These are phyloP conservation scores for Stemphylium beticola DNA, from an alignment of 2,329 filamentous ascomycete species.

Conservation along the genomic window DNA sequence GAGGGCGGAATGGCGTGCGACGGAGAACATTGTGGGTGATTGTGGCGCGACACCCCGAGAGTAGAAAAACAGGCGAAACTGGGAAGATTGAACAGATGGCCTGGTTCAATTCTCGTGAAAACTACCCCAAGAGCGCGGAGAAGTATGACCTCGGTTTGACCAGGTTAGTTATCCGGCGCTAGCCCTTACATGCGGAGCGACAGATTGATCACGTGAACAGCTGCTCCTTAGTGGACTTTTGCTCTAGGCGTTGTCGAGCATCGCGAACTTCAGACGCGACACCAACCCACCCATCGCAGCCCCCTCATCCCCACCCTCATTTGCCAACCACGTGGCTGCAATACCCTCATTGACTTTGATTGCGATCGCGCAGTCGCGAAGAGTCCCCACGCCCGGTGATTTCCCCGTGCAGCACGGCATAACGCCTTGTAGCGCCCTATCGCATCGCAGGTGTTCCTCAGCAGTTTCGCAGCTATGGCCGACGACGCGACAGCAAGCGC, in stretches of 20 bases:
- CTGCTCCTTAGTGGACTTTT: conserved; percentile 24
- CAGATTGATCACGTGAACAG: conserved; percentile 22
- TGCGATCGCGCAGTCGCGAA: conserved; percentile 13
- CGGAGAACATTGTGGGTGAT: conserved; percentile 44
- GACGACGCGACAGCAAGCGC: conserved; percentile 42
- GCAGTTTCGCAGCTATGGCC: conserved; percentile 38
- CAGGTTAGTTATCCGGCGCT: conserved; percentile 25
- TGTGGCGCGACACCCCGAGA: conserved; percentile 4
- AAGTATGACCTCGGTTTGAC: conserved; percentile 40
- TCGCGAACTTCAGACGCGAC: conserved; percentile 45
- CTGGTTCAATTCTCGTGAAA: conserved; percentile 6
- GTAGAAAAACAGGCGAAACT: neutral
- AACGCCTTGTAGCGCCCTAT: conserved; percentile 26
- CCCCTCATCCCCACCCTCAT: conserved; percentile 37
- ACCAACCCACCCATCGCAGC: conserved; percentile 30
- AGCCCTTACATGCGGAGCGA: conserved; percentile 18
- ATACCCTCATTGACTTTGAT: neutral
- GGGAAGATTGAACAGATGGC: neutral
- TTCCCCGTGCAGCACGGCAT: conserved; percentile 14
- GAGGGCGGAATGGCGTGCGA: conserved; percentile 44
- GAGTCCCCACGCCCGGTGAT: conserved; percentile 19
- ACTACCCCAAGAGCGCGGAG: conserved; percentile 8
- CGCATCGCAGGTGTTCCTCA: conserved; percentile 26
- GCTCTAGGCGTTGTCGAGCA: conserved; percentile 25
- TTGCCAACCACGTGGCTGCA: conserved; percentile 22